Percentiles rank a stretch among this genome's conserved stretches.
Evolutionary conservation across 345 rosid genomes (phyloP).

Genomic region (Aegle marmelos): DNA sequence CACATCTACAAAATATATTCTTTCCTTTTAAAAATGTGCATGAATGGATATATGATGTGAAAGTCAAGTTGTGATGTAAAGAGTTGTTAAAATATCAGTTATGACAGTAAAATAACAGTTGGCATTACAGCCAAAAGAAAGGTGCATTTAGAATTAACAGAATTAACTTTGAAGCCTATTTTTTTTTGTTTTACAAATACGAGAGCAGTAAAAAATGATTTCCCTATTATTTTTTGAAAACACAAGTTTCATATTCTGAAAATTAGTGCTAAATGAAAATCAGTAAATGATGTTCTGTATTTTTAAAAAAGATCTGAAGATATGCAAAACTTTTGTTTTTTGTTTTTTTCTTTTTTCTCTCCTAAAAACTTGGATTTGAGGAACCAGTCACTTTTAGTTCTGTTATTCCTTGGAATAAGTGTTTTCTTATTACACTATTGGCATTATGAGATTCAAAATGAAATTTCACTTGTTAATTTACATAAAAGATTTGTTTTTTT

Average conservation of each 20-base stretch:
- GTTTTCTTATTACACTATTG: neutral
- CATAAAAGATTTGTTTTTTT: neutral
- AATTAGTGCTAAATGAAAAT: neutral
- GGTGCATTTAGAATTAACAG: neutral
- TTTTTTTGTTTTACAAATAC: neutral
- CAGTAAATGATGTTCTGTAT: neutral
- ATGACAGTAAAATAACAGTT: neutral
- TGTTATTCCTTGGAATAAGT: neutral
- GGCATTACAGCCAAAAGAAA: neutral
- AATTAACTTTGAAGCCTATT: too few relatives aligned
- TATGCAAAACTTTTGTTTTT: too few relatives aligned
- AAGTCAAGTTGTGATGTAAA: neutral
- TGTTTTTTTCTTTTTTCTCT: too few relatives aligned
- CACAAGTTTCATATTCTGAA: neutral
- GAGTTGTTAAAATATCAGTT: neutral
- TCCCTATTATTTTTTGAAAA: too few relatives aligned
- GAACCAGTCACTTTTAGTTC: neutral
- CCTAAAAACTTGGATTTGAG: neutral
- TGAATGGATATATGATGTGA: neutral
- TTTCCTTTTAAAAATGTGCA: neutral
- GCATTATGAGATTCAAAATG: neutral
- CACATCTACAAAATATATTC: neutral
- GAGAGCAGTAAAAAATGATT: neutral
- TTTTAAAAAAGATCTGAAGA: too few relatives aligned
- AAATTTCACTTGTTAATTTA: neutral